Base-by-base conservation (phyloP, 176 grass and related monocot genomes). In the Panicum miliaceum region DNA sequence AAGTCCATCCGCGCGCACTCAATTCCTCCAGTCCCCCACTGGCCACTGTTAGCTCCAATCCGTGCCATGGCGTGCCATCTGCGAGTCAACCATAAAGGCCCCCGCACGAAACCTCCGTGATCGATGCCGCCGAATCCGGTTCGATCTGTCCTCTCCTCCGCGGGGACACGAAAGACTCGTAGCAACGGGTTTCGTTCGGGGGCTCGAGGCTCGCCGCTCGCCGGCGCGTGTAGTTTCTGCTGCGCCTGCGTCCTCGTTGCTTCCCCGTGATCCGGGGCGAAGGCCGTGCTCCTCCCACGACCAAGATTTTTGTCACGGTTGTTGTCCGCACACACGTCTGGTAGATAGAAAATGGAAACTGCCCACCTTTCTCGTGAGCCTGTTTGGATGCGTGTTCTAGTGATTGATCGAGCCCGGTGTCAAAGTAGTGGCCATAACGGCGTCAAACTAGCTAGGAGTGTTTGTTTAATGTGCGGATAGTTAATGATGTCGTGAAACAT, bases 231-330 rank as follows among this genome's bases (percentile, higher is more conserved):
- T 5, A 6, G 56, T 51, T 29, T 18, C 20, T 32, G 63, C 29
- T 32, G 29, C n/a, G n/a, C n/a, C 27, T 8, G 72, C 63, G 62
- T 12, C 18, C 23, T 59, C n/a, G 56, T 8, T 23, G 81, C 75
- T 88, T 84, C 78, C 86, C 87, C 75, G 81, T 84, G 67, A 84
- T 38, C 57, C 35, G 56, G 74, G 74, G 70, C 43, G 47, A 18
- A n/a, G 72, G 63, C 64, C 23, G 68, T 22, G 12, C 67, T 38
- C 42, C 56, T 36, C 64, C 20, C 42, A 72, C 56, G 57, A 84
- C 81, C 36, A 84, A 26, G 75, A 73, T 56, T 48, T 84, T 73
- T 79, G 76, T 79, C 72, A 20, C 58, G 81, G 26, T 11, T 66
- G 38, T 58, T 70, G 67, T 79, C 75, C 6, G 20, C 26, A n/a